A percentile compares a stretch with the other conserved stretches of the same genome.
These are phyloP conservation scores for Yamadazyma diddensiae DNA, from an alignment of 1,139 yeast genomes.

Conservation along the genomic window DNA sequence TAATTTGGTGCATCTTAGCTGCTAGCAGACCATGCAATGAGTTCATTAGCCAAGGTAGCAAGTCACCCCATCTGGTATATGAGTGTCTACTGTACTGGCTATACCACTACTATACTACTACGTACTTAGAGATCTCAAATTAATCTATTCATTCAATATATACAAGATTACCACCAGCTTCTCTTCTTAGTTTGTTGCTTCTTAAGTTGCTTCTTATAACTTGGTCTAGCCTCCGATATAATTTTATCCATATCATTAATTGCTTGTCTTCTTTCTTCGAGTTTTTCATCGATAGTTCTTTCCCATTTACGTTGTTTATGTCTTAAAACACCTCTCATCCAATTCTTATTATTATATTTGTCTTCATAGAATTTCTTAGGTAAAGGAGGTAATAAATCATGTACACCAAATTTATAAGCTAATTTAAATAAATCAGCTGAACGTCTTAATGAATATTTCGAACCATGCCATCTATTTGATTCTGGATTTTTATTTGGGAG, in stretches of 20 bases:
- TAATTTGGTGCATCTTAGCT: no score
- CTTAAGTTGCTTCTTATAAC: constrained; percentile 55
- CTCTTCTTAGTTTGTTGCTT: constrained; percentile 46
- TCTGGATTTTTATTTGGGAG: constrained; percentile 81
- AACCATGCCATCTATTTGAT: constrained; percentile 72
- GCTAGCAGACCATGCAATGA: no score
- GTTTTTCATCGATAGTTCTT: constrained; percentile 61
- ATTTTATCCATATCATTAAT: constrained; percentile 69
- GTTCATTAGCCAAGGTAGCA: no score
- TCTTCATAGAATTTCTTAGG: constrained; percentile 78
- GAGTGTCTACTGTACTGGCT: no score
- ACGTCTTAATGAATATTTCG: constrained; percentile 77
- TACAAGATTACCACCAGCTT: constrained; percentile 40
- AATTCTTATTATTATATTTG: constrained; percentile 65
- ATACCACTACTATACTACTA: no score
- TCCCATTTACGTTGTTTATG: constrained; percentile 86
- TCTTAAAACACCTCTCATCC: constrained; percentile 72
- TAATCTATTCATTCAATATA: no score
- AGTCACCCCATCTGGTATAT: no score
- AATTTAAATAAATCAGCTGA: constrained; percentile 83
- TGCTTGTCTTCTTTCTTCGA: constrained; percentile 63
- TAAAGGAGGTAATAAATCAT: constrained; percentile 74
- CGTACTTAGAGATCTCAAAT: no score
- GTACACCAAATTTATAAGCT: constrained; percentile 78
- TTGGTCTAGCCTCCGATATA: constrained; percentile 63